Evolutionary conservation across 192 early-diverging fungal genomes (phyloP), one percentile per base, ranked within the genome.

Genomic region (Coemansia sp.): DNA sequence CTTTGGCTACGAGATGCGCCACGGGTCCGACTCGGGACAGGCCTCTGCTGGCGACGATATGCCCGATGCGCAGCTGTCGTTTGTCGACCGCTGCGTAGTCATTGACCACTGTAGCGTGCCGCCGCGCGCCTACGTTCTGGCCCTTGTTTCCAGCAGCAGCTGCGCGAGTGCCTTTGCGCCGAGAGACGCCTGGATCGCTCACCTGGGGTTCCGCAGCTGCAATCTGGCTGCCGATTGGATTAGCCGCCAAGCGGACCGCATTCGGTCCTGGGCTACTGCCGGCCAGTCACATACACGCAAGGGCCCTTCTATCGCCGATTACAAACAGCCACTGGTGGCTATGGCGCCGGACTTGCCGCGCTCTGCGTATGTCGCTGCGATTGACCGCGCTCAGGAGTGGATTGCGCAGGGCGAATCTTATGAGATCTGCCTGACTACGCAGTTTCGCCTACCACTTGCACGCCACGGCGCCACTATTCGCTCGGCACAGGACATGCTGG

Each of bases 361-460:
- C n/a, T 37, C 29, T n/a, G 25, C 42, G 26, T 90, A 90, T 57
- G 51, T 84, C 3, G 35, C 29, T 0, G 82, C 80, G 25, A 77
- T 90, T 13, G 57, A 40, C 3, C 23, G 18, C n/a, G 70, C 84
- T n/a, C 70, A 85, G 40, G 30, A 58, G 17, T 68, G 81, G 31
- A 98, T 98, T 49, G 36, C 71, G 0, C 80, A 82, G 40, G 95
- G 95, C 32, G 93, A 98, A 60, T 86, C 93, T n/a, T 98, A 98
- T 68, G 95, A 98, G 60, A 67, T 96, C 2, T 95, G 93, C 61
- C 56, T 98, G 42, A 98, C 95, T 0, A 96, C 89, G 2, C 89
- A 90, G 37, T 83, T 94, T 66, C 74, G 79, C 4, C 21, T 63
- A 13, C 37, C 65, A 6, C 32, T 63, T 2, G 19, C 15, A 13